Evolutionary conservation across 2,329 filamentous ascomycete species (phyloP).

Genomic region (Fragosphaeria purpurea): DNA sequence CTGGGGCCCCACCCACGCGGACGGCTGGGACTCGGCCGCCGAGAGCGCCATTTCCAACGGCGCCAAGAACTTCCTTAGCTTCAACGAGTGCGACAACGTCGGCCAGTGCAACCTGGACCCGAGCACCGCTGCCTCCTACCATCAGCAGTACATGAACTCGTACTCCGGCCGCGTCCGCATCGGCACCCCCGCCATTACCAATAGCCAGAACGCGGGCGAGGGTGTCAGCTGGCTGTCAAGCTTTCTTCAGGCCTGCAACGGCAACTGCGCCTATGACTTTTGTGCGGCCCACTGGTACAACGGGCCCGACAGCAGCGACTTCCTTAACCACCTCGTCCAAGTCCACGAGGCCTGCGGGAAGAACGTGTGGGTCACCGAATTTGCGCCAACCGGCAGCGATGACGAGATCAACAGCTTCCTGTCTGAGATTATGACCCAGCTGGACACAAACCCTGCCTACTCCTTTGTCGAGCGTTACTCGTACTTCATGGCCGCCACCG

Average conservation of each 20-base stretch:
- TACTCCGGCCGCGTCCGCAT: slow-evolving; percentile 44
- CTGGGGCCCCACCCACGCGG: slow-evolving; percentile 44
- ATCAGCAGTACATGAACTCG: slow-evolving; percentile 45
- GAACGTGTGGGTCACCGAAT: slow-evolving; percentile 56
- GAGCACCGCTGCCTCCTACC: slow-evolving; percentile 39
- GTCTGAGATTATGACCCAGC: slow-evolving; percentile 32
- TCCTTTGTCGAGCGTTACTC: slow-evolving; percentile 45
- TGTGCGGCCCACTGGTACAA: slow-evolving; percentile 58
- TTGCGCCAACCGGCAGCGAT: slow-evolving; percentile 40
- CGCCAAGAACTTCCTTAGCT: slow-evolving; percentile 48
- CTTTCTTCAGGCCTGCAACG: slow-evolving; percentile 42
- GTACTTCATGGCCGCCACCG: slow-evolving; percentile 43
- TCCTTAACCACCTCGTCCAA: slow-evolving; percentile 43
- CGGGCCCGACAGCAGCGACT: slow-evolving; percentile 33
- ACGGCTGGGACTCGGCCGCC: slow-evolving; percentile 41
- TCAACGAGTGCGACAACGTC: slow-evolving; percentile 61
- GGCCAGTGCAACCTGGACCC: slow-evolving; percentile 50
- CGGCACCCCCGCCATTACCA: slow-evolving; percentile 51
- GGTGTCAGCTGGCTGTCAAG: slow-evolving; percentile 46
- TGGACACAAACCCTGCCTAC: slow-evolving; percentile 36
- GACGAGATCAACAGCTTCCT: slow-evolving; percentile 40
- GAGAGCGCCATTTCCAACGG: slow-evolving; percentile 42
- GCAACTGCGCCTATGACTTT: slow-evolving; percentile 47
- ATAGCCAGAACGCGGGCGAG: slow-evolving; percentile 38
- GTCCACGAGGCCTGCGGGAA: slow-evolving; percentile 38